Conservation (phyloP, 352 stramenopile species). For the Phytophthora tentaculata region DNA sequence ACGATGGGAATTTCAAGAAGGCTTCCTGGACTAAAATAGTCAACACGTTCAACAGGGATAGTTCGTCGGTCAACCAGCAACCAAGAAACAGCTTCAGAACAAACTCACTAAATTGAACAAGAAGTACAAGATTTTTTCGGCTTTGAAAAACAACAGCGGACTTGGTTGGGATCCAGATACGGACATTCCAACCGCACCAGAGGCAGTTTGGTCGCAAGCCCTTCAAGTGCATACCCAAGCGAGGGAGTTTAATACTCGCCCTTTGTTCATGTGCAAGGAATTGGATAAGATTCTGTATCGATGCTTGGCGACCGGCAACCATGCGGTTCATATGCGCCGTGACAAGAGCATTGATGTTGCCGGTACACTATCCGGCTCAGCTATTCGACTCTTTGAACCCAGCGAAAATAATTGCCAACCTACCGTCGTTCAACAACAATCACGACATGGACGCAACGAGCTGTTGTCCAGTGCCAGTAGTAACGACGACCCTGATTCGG, state of each 20-base stretch:
- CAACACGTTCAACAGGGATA: background rate
- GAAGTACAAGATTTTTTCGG: constrained; percentile 6
- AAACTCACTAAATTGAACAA: constrained; percentile 5
- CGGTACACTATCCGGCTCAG: too few relatives aligned
- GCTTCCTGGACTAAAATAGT: background rate
- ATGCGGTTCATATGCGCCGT: too few relatives aligned
- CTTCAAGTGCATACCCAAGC: constrained; percentile 1
- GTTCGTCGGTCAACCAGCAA: background rate
- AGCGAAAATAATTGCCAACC: too few relatives aligned
- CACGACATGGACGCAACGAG: too few relatives aligned
- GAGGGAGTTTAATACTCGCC: background rate
- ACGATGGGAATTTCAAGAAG: background rate
- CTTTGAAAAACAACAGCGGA: constrained; percentile 7
- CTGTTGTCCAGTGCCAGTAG: too few relatives aligned
- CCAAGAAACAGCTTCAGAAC: constrained; percentile 6
- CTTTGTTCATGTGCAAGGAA: background rate
- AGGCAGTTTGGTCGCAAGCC: background rate
- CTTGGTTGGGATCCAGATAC: constrained; percentile 5
- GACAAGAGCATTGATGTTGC: too few relatives aligned
- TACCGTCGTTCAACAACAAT: too few relatives aligned
- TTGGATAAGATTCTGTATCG: background rate
- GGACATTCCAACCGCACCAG: background rate
- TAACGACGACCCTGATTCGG: too few relatives aligned
- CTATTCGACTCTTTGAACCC: too few relatives aligned
- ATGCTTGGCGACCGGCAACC: too few relatives aligned